Evolutionary conservation across 176 grass and related monocot species (phyloP).

Genomic region (Eleusine coracana): DNA sequence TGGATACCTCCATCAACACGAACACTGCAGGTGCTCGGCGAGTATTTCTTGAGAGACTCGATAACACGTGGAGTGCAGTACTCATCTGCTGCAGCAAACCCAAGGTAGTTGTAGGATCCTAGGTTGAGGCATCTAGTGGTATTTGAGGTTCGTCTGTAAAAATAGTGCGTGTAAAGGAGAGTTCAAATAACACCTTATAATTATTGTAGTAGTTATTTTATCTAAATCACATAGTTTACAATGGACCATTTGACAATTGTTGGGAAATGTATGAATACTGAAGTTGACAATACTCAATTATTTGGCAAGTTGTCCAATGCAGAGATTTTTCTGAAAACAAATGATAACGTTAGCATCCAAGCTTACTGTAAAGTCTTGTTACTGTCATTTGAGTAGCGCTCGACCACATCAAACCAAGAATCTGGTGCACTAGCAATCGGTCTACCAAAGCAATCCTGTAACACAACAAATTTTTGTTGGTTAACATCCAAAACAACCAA

Average conservation of each 20-base stretch:
- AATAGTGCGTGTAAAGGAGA: neutral
- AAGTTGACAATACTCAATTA: neutral
- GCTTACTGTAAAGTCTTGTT: constrained; percentile 81
- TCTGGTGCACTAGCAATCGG: constrained; percentile 87
- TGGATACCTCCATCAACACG: constrained; percentile 66
- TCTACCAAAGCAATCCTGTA: constrained; percentile 79
- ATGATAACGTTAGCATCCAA: neutral
- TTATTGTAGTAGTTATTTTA: constrained; percentile 19
- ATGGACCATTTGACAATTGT: neutral
- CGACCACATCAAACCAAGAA: constrained; percentile 87
- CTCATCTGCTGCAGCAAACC: constrained; percentile 89
- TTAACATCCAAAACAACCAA: constrained; percentile 21
- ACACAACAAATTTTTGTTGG: constrained; percentile 4
- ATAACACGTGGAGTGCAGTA: constrained; percentile 84
- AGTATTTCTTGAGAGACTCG: constrained; percentile 77
- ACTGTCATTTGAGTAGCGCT: constrained; percentile 76
- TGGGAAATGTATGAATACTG: neutral
- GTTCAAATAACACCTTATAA: constrained; percentile 7
- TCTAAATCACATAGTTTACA: neutral
- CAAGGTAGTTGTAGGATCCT: constrained; percentile 91
- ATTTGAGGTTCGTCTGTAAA: constrained; percentile 61
- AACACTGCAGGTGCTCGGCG: constrained; percentile 77
- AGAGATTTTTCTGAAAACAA: neutral
- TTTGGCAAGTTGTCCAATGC: neutral
- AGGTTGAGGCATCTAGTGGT: constrained; percentile 77